A percentile compares a stretch with the other conserved stretches of the same genome.
These are phyloP conservation scores for Fusarium decemcellulare DNA, from an alignment of 2,329 filamentous ascomycete genomes.

Conservation along the genomic window DNA sequence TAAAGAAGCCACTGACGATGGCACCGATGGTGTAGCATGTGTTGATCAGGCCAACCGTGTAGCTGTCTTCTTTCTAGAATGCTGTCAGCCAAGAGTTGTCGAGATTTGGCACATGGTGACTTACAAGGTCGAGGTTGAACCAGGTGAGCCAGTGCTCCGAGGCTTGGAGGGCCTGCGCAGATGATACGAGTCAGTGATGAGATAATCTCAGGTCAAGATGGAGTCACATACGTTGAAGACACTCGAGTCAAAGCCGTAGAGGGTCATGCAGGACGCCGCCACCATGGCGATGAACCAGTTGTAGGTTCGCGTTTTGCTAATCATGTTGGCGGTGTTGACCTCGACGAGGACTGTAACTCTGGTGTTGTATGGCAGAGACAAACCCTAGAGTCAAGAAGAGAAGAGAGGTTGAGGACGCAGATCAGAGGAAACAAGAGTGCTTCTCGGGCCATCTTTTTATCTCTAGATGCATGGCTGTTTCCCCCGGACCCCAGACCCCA, in stretches of 20 bases:
- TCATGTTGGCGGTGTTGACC: slow-evolving; percentile 50
- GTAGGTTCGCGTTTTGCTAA: slow-evolving; percentile 50
- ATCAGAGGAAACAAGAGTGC: slow-evolving; percentile 17
- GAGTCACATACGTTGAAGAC: slow-evolving; percentile 73
- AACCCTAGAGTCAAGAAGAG: not conserved
- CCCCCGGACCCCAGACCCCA: slow-evolving; percentile 39
- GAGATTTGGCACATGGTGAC: slow-evolving; percentile 24
- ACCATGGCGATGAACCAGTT: slow-evolving; percentile 74
- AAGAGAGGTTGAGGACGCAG: slow-evolving; percentile 12
- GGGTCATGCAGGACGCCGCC: slow-evolving; percentile 80
- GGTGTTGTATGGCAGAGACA: not conserved
- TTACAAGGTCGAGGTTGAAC: slow-evolving; percentile 65
- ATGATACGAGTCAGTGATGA: slow-evolving; percentile 14
- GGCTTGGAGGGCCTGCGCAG: slow-evolving; percentile 68
- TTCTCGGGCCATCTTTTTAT: slow-evolving; percentile 39
- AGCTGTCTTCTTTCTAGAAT: slow-evolving; percentile 55
- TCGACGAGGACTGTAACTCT: not conserved
- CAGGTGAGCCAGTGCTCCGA: slow-evolving; percentile 76
- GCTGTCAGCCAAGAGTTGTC: not conserved
- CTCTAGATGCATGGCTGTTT: slow-evolving; percentile 25
- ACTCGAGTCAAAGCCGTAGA: slow-evolving; percentile 82
- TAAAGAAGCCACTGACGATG: slow-evolving; percentile 78
- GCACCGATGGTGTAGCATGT: slow-evolving; percentile 80
- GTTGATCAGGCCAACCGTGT: slow-evolving; percentile 69
- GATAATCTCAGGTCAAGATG: not conserved